These are phyloP conservation scores for Mycena citricolor DNA, from an alignment of 1,284 basidiomycete genomes.

Conservation along the genomic window DNA sequence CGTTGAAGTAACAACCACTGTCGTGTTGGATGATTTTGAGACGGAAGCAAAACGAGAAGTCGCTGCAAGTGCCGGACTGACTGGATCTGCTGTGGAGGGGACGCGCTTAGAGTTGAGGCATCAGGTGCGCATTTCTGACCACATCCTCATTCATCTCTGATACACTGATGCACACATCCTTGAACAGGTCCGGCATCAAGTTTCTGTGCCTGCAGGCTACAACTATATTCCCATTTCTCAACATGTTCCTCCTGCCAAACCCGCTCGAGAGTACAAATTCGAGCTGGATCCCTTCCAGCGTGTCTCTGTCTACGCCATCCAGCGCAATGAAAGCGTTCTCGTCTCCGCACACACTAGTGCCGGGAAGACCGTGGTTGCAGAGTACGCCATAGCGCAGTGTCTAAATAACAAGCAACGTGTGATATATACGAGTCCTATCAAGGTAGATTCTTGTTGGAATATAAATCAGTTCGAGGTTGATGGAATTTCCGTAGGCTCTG, in stretches of 20 bases:
- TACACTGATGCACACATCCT: neutral
- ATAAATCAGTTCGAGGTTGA: conserved; percentile 25
- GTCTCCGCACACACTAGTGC: conserved; percentile 99
- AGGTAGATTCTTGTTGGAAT: conserved; percentile 57
- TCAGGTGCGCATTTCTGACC: conserved; percentile 51
- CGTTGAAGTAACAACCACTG: conserved; percentile 58
- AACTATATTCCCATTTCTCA: conserved; percentile 89
- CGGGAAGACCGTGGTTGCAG: conserved; percentile 98
- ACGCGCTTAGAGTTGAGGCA: conserved; percentile 74
- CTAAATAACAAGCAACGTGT: conserved; percentile 91
- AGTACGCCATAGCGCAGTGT: conserved; percentile 98
- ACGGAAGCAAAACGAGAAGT: conserved; percentile 88
- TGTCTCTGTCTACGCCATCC: conserved; percentile 93
- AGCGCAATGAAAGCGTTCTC: conserved; percentile 95
- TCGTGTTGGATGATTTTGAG: conserved; percentile 88
- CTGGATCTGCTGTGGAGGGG: conserved; percentile 61
- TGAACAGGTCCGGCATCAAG: conserved; percentile 84
- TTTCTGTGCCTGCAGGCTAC: conserved; percentile 92
- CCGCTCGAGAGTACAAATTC: conserved; percentile 93
- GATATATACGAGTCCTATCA: conserved; percentile 99
- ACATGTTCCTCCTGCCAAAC: conserved; percentile 90
- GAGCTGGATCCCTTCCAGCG: conserved; percentile 97
- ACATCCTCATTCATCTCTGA: conserved; percentile 6
- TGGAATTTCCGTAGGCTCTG: conserved; percentile 64
- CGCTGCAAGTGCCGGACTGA: conserved; percentile 80